Base-by-base conservation (phyloP, 495 filamentous ascomycete species). In the Daldinia vernicosa region DNA sequence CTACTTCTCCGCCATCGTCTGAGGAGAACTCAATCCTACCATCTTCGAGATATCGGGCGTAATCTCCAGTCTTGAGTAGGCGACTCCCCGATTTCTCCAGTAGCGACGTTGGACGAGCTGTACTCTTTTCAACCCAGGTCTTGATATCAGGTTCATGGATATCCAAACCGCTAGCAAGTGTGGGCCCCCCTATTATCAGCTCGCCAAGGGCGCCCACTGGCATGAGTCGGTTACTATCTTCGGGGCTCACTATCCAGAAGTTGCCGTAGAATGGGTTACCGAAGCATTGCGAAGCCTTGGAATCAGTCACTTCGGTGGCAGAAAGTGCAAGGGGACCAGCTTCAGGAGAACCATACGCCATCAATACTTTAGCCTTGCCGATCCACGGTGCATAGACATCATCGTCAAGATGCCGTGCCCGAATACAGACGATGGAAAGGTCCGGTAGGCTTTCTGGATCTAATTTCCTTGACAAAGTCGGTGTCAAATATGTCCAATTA, bases 401-500 rank as follows among this genome's bases (percentile, higher is more conserved):
- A 3, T 77, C 72, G 43, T 85, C 81, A 6, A 85, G 78, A 33
- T 75, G 78, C 6, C 75, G 77, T 1, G 80, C 80, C 24, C 81
- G 79, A 70, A 85, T 84, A 73, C 81, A 84, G 15, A 83, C 80
- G 4, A 79, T 77, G 30, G 78, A 78, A 59, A 83, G 72, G 5
- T 79, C 76, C 2, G 81, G 76, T 0, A 84, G 37, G 7, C 54
- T 63, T 7, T 75, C 60, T 1, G 81, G 78, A 40, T 83, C 78
- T 4, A 84, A 60, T 57, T 81, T 84, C 12, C 82, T 71, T 4
- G 83, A 83, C 24, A 85, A 69, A 0, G 79, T 65, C 1, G 83
- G 83, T 0, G 83, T 85, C 69, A 84, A 77, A 72, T 81, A 84
- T 1, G 80, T 79, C 83, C 81, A 84, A 60, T 82, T 84, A 39